Evolutionary conservation across 208 protist genomes (phyloP).

Genomic region (Leishmania aethiopica): DNA sequence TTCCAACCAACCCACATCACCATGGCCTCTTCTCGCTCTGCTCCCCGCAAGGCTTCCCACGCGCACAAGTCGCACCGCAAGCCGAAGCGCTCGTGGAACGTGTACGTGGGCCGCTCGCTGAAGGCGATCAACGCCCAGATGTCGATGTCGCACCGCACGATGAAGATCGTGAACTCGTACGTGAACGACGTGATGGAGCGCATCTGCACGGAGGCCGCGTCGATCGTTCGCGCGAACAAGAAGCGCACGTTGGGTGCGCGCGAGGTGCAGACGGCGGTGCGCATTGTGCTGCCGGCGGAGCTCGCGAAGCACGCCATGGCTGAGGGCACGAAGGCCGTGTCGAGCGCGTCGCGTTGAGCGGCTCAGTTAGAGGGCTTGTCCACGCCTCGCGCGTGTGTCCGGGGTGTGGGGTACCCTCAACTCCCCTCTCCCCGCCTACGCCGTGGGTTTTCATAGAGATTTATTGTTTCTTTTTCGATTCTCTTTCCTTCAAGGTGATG

Average conservation of each 20-base stretch:
- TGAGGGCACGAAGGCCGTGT: constrained; percentile 98
- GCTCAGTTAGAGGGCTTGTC: not conserved
- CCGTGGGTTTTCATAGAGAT: not conserved
- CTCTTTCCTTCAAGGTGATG: not conserved
- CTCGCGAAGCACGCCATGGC: constrained; percentile 98
- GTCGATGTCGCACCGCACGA: constrained; percentile 95
- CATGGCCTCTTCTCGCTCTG: constrained; percentile 64
- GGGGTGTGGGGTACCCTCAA: too few species aligned
- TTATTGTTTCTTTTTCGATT: not conserved
- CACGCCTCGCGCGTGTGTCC: not conserved
- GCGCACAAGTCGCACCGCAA: constrained; percentile 57
- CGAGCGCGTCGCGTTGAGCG: constrained; percentile 65
- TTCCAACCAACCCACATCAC: not conserved
- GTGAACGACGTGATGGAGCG: constrained; percentile 98
- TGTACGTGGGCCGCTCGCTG: constrained; percentile 93
- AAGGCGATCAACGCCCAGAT: constrained; percentile 97
- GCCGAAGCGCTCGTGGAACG: constrained; percentile 82
- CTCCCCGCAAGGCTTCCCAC: constrained; percentile 28
- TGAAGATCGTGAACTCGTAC: constrained; percentile 98
- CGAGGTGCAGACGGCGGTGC: constrained; percentile 97
- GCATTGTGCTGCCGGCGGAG: constrained; percentile 97
- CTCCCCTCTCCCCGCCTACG: not conserved
- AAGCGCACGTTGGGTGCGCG: constrained; percentile 94
- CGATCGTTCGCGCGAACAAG: constrained; percentile 95
- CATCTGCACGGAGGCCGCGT: constrained; percentile 94